Evolutionary conservation across 2,329 filamentous ascomycete genomes (phyloP), one percentile per base, ranked within the genome.

Genomic region (Penicillium corylophilum): DNA sequence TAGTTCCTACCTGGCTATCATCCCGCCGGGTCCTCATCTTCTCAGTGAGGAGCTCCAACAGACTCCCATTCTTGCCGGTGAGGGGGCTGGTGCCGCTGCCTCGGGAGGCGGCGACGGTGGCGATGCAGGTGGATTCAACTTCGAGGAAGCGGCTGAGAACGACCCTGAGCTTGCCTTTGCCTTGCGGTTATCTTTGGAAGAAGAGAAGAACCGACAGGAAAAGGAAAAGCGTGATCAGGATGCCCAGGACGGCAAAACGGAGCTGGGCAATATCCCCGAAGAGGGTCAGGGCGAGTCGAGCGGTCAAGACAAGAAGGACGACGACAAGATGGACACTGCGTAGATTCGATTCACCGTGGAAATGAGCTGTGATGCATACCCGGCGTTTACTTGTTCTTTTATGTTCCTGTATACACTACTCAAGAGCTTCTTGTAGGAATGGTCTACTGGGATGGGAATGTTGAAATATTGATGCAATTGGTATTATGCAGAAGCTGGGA

Each of bases 171-270:
- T 99, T 67, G 94, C 94, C 20, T 83, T 99, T 62, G 94, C 94
- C 46, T 79, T 99, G 70, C 86, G 94, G 58, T 96, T 99, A 90
- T 95, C 90, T 74, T 90, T 95, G 83, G 94, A 99, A 72, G 94
- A 99, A 71, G 94, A 99, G 75, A 95, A 95, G 78, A 92, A 92
- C 55, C 81, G 94, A 65, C 87, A 95, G 74, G 92, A 96, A 72
- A 90, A 90, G 75, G 85, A 88, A 67, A 89, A 87, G 63, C 85
- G 86, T 64, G 84, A 90, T 57, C 87, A 89, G 62, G 87, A 89
- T 62, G 82, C 80, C 61, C 82, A 83, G 39, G 82, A 88, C 48
- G 84, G 84, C 61, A 93, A 92, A 77, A 84, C 84, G 39, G 83
- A 85, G 46, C 79, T 97, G 61, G 90, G 91, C 66, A 85, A 85